phyloP scores from a whole-genome alignment of 2,329 filamentous ascomycete species.

The Penicillium aurantiogriseum region DNA sequence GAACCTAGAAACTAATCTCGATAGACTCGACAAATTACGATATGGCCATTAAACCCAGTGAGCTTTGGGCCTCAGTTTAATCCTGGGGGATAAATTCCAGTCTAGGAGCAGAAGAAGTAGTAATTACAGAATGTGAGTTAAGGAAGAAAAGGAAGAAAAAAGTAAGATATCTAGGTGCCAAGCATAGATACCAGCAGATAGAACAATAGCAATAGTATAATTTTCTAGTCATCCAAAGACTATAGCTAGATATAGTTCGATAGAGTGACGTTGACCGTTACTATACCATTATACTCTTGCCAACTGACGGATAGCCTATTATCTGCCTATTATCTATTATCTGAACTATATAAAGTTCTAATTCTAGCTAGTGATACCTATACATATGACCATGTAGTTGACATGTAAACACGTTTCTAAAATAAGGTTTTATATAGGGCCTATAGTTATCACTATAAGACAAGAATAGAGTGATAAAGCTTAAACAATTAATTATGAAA shows the following conservation, averaged over 20 bases:
- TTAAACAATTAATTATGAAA: no score
- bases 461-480: no score
- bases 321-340: neutral
- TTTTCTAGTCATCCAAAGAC: neutral
- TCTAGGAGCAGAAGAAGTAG: no score
- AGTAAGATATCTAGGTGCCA: neutral
- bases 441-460: no score
- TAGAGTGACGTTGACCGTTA: neutral
- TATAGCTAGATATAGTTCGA: neutral
- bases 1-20: neutral
- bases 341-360: neutral
- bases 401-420: neutral
- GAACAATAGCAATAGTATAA: neutral
- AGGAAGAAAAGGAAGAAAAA: neutral
- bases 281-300: neutral
- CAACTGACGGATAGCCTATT: neutral
- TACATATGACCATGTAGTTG: neutral
- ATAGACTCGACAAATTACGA: neutral
- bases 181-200: neutral
- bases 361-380: neutral
- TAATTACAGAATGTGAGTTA: neutral
- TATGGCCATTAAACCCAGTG: neutral
- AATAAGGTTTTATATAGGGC: neutral
- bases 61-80: neutral
- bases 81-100: neutral